A percentile compares a stretch with the other conserved stretches of the same genome.
Evolutionary conservation across 345 rosid genomes (phyloP).

Genomic region (Eucalyptus shirleyi): DNA sequence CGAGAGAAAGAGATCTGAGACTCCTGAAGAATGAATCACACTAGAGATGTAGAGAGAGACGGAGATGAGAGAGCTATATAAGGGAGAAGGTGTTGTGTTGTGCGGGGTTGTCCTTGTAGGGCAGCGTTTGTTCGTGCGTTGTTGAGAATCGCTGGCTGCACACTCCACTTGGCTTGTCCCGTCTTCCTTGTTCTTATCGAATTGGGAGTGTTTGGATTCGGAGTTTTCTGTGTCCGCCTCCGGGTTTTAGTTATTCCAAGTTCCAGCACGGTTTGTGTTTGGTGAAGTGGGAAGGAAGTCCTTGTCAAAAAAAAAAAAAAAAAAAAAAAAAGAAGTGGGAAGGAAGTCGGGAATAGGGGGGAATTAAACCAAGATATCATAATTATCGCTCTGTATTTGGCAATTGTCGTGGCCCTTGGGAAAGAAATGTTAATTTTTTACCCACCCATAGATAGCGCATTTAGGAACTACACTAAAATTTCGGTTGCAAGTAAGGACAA

Average conservation of each 20-base stretch:
- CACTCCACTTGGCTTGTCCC: background rate
- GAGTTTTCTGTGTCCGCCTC: background rate
- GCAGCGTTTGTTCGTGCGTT: background rate
- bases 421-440: background rate
- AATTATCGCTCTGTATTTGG: background rate
- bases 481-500: background rate
- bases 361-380: background rate
- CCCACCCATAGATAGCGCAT: no score
- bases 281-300: background rate
- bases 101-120: background rate
- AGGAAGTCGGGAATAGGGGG: fast-evolving
- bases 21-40: background rate
- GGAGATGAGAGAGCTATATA: background rate
- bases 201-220: background rate
- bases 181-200: background rate
- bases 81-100: background rate
- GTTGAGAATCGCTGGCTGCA: background rate
- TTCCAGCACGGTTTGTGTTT: background rate
- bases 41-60: background rate
- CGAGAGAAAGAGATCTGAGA: background rate
- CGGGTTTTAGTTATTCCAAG: background rate
- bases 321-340: no score
- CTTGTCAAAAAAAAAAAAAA: no score
- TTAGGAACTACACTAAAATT: background rate
- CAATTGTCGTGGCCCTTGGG: background rate